A percentile compares a stretch with the other conserved stretches of the same genome.
Conservation (phyloP, 768 basidiomycete genomes). For the Albatrellus ellisii region DNA sequence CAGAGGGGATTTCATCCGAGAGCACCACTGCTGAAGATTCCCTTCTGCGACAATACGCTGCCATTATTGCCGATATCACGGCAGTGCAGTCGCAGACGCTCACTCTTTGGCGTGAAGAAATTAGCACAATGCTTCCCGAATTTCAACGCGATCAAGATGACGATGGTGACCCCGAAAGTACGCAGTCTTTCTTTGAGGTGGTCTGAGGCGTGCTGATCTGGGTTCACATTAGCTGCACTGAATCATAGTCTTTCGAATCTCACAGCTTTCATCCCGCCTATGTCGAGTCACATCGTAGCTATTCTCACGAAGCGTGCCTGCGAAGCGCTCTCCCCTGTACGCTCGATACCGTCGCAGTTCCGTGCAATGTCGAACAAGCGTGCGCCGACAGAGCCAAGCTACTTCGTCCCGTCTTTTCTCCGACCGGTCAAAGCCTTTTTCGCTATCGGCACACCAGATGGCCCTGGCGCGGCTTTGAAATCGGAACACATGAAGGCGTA, state of each 20-base stretch:
- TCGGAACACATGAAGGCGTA: constrained; percentile 36
- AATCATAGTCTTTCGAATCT: constrained; percentile 36
- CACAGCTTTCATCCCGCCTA: constrained; percentile 35
- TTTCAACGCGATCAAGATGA: constrained; percentile 18
- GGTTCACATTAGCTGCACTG: constrained; percentile 35
- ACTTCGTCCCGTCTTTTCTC: constrained; percentile 73
- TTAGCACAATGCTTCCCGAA: constrained; percentile 45
- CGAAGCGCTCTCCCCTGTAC: constrained; percentile 73
- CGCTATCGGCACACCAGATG: constrained; percentile 39
- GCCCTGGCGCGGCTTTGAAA: constrained; percentile 46
- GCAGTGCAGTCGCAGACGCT: constrained; percentile 37
- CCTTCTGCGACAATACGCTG: constrained; percentile 49
- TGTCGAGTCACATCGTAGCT: constrained; percentile 49
- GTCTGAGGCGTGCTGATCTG: neutral
- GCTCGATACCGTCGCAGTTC: constrained; percentile 84
- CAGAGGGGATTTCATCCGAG: constrained; percentile 41
- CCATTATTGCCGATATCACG: constrained; percentile 56
- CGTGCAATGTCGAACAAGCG: constrained; percentile 72
- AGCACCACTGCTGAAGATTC: constrained; percentile 47
- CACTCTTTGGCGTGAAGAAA: constrained; percentile 57
- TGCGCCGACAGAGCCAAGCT: constrained; percentile 66
- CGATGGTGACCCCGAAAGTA: constrained; percentile 38
- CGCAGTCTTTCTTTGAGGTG: constrained; percentile 3
- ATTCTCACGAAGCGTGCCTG: constrained; percentile 74
- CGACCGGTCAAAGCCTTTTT: constrained; percentile 73